Evolutionary conservation across 306 rosid genomes (phyloP), one percentile per base, ranked within the genome.

Genomic region (Ormosia semicastrata): DNA sequence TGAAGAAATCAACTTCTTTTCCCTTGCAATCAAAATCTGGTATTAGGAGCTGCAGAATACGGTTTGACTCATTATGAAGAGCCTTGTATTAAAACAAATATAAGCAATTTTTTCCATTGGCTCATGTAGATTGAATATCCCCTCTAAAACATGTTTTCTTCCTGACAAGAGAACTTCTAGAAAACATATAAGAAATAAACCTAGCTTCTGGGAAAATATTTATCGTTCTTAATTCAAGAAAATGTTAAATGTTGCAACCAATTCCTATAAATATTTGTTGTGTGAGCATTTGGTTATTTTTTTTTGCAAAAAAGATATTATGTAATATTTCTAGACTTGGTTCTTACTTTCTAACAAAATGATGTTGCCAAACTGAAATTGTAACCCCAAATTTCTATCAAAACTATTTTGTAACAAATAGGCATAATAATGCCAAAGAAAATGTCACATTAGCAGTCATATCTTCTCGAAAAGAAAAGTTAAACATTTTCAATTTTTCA

Each of bases 171-270:
- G 44, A 59, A 56, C 59, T 59, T 59, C 12, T 52, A 29, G 66
- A 41, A 60, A 70, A 10, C 40, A 62, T n/a, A 32, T 34, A 40
- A 30, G 2, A 32, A 32, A 30, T 33, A 44, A 59, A 58, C 65
- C 59, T 64, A 56, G 2, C 30, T 81, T 77, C 37, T 15, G 64
- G 43, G 59, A 46, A 63, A 75, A 53, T 14, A 32, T 14, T 37
- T 39, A 46, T 62, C n/a, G n/a, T n/a, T n/a, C n/a, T n/a, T n/a
- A n/a, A 30, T 44, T 32, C 83, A 82, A 76, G 58, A 71, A 75
- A 54, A 60, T 71, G 52, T 32, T 44, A 18, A 71, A 66, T 40
- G 12, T 32, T 43, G 54, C 78, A 72, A 43, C 43, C 13, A 70
- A 66, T 18, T 62, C 47, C 67, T 8, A 15, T 52, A 11, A 62